Base-by-base conservation (phyloP, 1,139 yeast genomes). In the Zhuliangozyma blackwelliae region DNA sequence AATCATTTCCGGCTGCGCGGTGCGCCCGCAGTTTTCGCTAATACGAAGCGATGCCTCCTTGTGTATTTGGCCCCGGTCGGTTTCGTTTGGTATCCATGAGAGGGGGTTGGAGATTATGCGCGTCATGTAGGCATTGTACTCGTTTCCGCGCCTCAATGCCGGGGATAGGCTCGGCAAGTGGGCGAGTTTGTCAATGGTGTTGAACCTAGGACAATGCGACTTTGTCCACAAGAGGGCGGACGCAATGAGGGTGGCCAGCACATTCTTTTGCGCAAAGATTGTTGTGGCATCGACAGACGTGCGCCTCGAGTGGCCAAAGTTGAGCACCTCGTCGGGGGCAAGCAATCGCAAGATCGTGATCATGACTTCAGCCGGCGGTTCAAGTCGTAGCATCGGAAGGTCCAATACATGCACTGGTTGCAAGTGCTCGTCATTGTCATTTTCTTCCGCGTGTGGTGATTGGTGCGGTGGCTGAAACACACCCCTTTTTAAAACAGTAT, bases 1-100 rank as follows among this genome's bases (percentile, higher is more conserved):
- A 5, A 72, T 63, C 46, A 83, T 71, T 26, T 80, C 79, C 0
- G 97, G 95, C 40, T 79, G 82, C 0, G 96, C 95, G 0, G 90
- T 79, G 31, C 96, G 68, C 2, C 97, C 97, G 53, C 95, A 85
- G 45, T 80, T 80, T 47, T 87, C 95, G 2, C 95, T 77, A 32
- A 92, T 70, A 35, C 96, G 60, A 26, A 69, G 50, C 13, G 94
- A 74, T 0, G 94, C 81, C 38, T 68, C 60, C 32, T 72, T 69
- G 42, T 77, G 59, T 5, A 89, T 65, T 7, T 45, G 40, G 20
- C 74, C 78, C 25, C 63, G 61, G 33, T 61, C 51, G 0, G 55
- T 60, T 7, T 37, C 35, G 4, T 59, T 63, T 3, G 41, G 39
- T 1, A 79, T 50, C 84, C 87, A 78, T 0, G 43, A 42, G 28